Evolutionary conservation across 495 filamentous ascomycete species (phyloP), one percentile per base, ranked within the genome.

Genomic region (Lophiostoma macrostomum): DNA sequence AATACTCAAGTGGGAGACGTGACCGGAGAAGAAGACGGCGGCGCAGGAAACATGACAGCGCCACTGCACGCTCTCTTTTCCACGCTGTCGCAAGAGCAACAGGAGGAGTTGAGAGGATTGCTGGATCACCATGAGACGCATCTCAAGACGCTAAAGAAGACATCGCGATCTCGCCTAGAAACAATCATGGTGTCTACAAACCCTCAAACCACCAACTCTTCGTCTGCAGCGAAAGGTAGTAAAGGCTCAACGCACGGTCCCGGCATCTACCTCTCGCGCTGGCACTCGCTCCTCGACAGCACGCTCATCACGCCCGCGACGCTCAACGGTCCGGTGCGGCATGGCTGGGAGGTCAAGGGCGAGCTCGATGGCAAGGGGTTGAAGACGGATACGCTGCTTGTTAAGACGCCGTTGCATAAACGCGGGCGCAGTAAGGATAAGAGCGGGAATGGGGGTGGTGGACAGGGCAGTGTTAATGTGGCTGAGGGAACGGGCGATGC

Each of bases 251-350:
- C 52, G 1, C 66, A 70, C 8, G 82, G 82, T 0, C 83, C 84
- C 8, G 84, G 83, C 0, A 77, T 80, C 40, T 87, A 79, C 58
- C 73, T 86, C 32, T 69, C 74, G 0, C 73, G 77, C 31, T 87
- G 84, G 84, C 78, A 86, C 63, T 58, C 73, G 14, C 68, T 85
- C 6, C 70, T 87, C 20, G 78, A 87, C 59, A 63, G 68, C 5
- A 82, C 82, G 0, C 46, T 72, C 13, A 75, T 87, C 16, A 83
- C 79, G 7, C 83, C 83, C 5, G 72, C 65, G 1, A 61, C 58
- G 10, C 64, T 67, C 0, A 60, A 60, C 13, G 79, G 77, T 0
- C 59, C 61, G 11, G 59, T 79, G 0, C 65, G 81, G n/a, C 66
- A 46, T n/a, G 82, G 79, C 2, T 60, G 69, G 35, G 70, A 76